Evolutionary conservation across 1,139 yeast species (phyloP).

Genomic region (Yamadazyma mexicana): DNA sequence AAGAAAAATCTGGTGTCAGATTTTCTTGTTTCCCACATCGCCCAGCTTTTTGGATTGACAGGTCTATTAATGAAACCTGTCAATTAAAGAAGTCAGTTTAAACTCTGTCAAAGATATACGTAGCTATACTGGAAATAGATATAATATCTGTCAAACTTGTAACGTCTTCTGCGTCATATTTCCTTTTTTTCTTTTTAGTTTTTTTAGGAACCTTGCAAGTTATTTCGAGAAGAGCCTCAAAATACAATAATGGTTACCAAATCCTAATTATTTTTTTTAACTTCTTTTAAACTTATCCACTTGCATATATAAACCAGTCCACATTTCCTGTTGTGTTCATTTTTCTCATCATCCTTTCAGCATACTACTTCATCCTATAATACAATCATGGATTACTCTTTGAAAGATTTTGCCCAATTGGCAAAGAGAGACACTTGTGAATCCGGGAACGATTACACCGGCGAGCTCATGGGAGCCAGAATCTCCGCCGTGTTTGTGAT

Average conservation of each 20-base stretch:
- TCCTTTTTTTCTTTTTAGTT: neutral
- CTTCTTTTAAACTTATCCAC: neutral
- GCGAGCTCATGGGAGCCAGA: conserved; percentile 56
- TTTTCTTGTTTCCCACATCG: too few species aligned
- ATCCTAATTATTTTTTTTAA: neutral
- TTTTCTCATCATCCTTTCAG: neutral
- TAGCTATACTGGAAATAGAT: too few species aligned
- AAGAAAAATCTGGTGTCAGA: too few species aligned
- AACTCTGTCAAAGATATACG: too few species aligned
- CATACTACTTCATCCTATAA: neutral
- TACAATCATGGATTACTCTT: conserved; percentile 1
- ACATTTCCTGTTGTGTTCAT: too few species aligned
- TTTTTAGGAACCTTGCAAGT: conserved; percentile 2
- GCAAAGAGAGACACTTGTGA: conserved; percentile 33
- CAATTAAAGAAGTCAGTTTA: too few species aligned
- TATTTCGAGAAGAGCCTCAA: neutral
- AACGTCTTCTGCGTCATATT: too few species aligned
- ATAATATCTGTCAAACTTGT: too few species aligned
- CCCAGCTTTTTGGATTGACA: too few species aligned
- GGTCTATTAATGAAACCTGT: too few species aligned
- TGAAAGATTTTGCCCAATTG: neutral
- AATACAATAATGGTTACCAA: conserved; percentile 2
- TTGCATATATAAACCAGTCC: neutral
- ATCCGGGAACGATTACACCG: conserved; percentile 38
- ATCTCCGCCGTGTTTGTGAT: conserved; percentile 74